These are phyloP conservation scores for Histomonas meleagridis DNA, from an alignment of 208 protist species.

Conservation along the genomic window DNA sequence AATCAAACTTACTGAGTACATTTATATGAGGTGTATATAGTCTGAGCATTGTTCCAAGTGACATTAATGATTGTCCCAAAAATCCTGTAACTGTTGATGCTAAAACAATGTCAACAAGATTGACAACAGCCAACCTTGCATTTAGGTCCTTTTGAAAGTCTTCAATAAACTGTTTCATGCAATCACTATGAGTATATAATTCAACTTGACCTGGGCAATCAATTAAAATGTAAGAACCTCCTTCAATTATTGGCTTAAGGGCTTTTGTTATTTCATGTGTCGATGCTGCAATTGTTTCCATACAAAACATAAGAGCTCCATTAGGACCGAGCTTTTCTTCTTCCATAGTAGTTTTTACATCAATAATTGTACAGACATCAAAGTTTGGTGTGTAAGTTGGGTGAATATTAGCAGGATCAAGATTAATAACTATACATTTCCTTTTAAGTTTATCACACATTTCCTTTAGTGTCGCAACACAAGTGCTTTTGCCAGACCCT, in stretches of 20 bases:
- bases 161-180: constrained; percentile 67
- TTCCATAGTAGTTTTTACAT: constrained; percentile 72
- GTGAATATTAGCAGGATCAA: constrained; percentile 90
- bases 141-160: constrained; percentile 43
- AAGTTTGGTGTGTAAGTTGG: constrained; percentile 73
- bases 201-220: constrained; percentile 96
- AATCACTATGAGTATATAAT: constrained; percentile 81
- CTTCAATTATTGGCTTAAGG: constrained; percentile 50
- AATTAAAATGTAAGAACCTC: constrained; percentile 80
- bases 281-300: constrained; percentile 81
- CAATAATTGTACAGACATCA: constrained; percentile 74
- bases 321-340: constrained; percentile 82
- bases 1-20: constrained; percentile 87
- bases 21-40: constrained; percentile 66
- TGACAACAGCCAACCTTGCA: constrained; percentile 52
- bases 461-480: not conserved
- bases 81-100: constrained; percentile 78
- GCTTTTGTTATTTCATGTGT: constrained; percentile 77
- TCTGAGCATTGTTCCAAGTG: constrained; percentile 80
- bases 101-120: constrained; percentile 79
- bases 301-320: constrained; percentile 83
- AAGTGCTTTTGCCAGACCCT: not conserved
- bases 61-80: constrained; percentile 78
- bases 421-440: constrained; percentile 69
- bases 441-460: constrained; percentile 39